These are phyloP conservation scores for Leccinum sublutescens DNA, from an alignment of 768 basidiomycete genomes.

Conservation along the genomic window DNA sequence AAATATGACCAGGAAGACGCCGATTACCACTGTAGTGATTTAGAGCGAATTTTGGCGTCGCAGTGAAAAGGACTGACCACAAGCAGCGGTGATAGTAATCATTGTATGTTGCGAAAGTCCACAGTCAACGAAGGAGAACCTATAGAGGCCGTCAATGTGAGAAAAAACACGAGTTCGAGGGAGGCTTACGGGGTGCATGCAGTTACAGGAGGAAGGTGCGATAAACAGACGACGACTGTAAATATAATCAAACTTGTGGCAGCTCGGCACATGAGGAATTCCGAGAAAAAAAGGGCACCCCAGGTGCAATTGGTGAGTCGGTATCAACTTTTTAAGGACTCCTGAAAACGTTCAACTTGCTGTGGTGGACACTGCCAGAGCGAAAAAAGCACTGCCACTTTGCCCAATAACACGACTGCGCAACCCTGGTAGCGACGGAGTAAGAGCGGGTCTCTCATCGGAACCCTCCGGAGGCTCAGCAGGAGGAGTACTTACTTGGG, in stretches of 20 bases:
- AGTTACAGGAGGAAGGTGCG: slow-evolving; percentile 8
- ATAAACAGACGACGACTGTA: background rate
- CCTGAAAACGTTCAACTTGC: background rate
- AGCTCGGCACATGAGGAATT: slow-evolving; percentile 6
- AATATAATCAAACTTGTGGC: background rate
- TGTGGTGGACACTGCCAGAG: background rate
- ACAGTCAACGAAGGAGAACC: background rate
- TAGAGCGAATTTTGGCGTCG: slow-evolving; percentile 1
- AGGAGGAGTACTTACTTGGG: background rate
- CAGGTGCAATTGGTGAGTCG: background rate
- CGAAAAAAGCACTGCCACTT: background rate
- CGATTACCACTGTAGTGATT: background rate
- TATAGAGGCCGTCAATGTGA: background rate
- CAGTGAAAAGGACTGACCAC: slow-evolving; percentile 12
- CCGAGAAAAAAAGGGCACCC: too few relatives aligned
- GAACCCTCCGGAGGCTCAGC: background rate
- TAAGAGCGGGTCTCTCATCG: background rate
- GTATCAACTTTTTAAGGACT: background rate
- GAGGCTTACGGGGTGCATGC: slow-evolving; percentile 17
- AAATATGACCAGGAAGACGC: background rate
- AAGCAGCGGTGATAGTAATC: background rate
- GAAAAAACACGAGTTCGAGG: background rate
- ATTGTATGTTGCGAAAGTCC: background rate
- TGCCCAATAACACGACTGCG: background rate
- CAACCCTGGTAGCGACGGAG: background rate